phyloP scores from a whole-genome alignment of 306 rosid species.

The Medicago arabica region DNA sequence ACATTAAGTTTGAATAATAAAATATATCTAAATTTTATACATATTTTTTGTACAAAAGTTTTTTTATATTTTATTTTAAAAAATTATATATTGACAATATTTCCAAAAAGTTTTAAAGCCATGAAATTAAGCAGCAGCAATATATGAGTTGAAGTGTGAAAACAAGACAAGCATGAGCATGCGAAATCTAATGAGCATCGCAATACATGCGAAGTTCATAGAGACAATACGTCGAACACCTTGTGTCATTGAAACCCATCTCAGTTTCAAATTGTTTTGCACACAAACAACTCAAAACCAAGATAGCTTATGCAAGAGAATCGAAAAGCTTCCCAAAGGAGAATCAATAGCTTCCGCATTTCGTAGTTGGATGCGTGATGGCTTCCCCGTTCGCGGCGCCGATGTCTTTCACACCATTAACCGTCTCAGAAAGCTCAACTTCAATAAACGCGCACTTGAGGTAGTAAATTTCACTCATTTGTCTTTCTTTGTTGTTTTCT shows the following conservation, averaged over 20 bases:
- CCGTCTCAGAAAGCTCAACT: conserved; percentile 82
- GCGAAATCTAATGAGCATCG: conserved; percentile 33
- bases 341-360: conserved; percentile 74
- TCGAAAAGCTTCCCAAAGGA: conserved; percentile 69
- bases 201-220: conserved; percentile 40
- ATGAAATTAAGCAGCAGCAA: not conserved
- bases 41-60: too few species aligned
- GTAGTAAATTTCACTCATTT: conserved; percentile 20
- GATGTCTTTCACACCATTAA: conserved; percentile 85
- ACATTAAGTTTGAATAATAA: too few species aligned
- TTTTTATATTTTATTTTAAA: not conserved
- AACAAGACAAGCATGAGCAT: conserved; percentile 27
- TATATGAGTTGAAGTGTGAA: not conserved
- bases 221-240: conserved; percentile 73
- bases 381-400: conserved; percentile 77
- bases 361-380: conserved; percentile 92
- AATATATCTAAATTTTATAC: too few species aligned
- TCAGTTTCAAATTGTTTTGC: conserved; percentile 49
- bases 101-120: not conserved
- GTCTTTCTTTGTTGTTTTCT: not conserved
- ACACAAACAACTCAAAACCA: conserved; percentile 54
- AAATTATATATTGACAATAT: not conserved
- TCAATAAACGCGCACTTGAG: conserved; percentile 89
- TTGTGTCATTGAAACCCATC: conserved; percentile 32
- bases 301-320: conserved; percentile 66